Percentiles rank a stretch among this genome's conserved stretches.
phyloP scores from a whole-genome alignment of 2,329 filamentous ascomycete species.

The Fusarium anthophilum region DNA sequence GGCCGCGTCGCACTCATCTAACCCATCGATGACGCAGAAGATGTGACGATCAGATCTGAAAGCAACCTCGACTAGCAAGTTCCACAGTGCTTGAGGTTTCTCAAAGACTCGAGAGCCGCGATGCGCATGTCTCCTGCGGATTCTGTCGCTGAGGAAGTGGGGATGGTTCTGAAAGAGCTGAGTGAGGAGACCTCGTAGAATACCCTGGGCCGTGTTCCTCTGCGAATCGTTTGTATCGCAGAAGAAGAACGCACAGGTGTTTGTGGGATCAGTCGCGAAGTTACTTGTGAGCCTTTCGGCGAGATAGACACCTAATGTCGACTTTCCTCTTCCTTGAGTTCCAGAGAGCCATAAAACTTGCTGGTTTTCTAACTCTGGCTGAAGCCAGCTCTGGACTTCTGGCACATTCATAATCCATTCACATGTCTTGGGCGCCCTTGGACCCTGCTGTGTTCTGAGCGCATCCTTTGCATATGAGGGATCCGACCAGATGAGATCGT shows the following conservation, averaged over 20 bases:
- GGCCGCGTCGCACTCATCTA: slow-evolving; percentile 21
- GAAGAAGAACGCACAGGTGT: slow-evolving; percentile 25
- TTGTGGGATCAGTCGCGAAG: slow-evolving; percentile 8
- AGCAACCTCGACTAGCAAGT: slow-evolving; percentile 20
- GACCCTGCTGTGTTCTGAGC: slow-evolving; percentile 17
- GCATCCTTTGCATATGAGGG: slow-evolving; percentile 19
- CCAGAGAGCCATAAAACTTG: slow-evolving; percentile 19
- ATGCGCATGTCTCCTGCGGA: slow-evolving; percentile 17
- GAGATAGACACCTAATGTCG: slow-evolving; percentile 15
- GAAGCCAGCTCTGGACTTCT: slow-evolving; percentile 11
- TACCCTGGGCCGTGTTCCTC: slow-evolving; percentile 20
- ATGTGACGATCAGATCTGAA: slow-evolving; percentile 21
- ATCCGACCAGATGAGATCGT: slow-evolving; percentile 21
- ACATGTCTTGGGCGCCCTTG: slow-evolving; percentile 13
- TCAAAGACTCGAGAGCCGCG: slow-evolving; percentile 19
- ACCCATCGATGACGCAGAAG: slow-evolving; percentile 17
- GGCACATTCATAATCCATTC: slow-evolving; percentile 21
- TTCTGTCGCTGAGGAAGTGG: slow-evolving; percentile 23
- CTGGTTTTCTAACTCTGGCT: slow-evolving; percentile 1
- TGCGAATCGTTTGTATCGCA: slow-evolving; percentile 11
- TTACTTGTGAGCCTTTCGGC: slow-evolving; percentile 14
- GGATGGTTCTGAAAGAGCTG: slow-evolving; percentile 26
- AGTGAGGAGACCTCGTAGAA: slow-evolving; percentile 18
- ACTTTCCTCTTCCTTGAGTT: slow-evolving; percentile 16
- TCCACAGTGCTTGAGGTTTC: slow-evolving; percentile 24